Percentiles rank a stretch among this genome's conserved stretches.
phyloP scores from a whole-genome alignment of 768 basidiomycete genomes.

The Boletus rubropictus region DNA sequence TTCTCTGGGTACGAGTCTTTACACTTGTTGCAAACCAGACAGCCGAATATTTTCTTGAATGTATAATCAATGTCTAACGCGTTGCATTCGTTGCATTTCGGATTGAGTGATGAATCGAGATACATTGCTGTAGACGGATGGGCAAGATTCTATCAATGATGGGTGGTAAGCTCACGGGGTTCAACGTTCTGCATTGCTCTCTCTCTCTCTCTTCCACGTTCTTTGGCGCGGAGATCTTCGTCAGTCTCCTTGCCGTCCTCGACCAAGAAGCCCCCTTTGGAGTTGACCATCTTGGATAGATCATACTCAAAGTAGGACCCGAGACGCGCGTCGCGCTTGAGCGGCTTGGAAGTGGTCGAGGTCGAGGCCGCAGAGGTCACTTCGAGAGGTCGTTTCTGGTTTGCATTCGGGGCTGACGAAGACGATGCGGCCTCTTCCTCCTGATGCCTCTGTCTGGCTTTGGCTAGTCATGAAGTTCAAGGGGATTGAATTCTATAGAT shows the following conservation, averaged over 20 bases:
- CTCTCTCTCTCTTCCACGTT: conserved; percentile 77
- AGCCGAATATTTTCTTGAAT: conserved; percentile 76
- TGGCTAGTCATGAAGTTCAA: conserved; percentile 43
- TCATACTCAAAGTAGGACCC: conserved; percentile 98
- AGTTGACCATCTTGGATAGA: conserved; percentile 92
- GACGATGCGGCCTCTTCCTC: conserved; percentile 51
- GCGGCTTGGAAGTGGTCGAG: conserved; percentile 52
- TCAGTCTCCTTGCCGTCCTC: conserved; percentile 82
- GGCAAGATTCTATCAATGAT: not conserved
- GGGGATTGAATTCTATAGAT: not conserved
- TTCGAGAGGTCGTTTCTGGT: conserved; percentile 69
- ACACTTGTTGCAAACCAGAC: conserved; percentile 83
- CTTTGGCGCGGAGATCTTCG: conserved; percentile 67
- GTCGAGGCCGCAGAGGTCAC: conserved; percentile 52
- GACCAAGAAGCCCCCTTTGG: conserved; percentile 91
- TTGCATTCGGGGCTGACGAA: conserved; percentile 46
- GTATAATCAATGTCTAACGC: conserved; percentile 86
- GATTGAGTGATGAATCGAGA: conserved; percentile 67
- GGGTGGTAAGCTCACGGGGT: conserved; percentile 44
- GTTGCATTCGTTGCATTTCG: conserved; percentile 80
- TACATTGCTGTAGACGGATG: conserved; percentile 54
- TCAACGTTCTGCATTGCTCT: conserved; percentile 70
- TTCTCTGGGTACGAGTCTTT: conserved; percentile 87
- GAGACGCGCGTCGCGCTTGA: conserved; percentile 70
- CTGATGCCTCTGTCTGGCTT: conserved; percentile 63